These are phyloP conservation scores for Penicillium alfredii DNA, from an alignment of 495 filamentous ascomycete genomes.

Conservation along the genomic window DNA sequence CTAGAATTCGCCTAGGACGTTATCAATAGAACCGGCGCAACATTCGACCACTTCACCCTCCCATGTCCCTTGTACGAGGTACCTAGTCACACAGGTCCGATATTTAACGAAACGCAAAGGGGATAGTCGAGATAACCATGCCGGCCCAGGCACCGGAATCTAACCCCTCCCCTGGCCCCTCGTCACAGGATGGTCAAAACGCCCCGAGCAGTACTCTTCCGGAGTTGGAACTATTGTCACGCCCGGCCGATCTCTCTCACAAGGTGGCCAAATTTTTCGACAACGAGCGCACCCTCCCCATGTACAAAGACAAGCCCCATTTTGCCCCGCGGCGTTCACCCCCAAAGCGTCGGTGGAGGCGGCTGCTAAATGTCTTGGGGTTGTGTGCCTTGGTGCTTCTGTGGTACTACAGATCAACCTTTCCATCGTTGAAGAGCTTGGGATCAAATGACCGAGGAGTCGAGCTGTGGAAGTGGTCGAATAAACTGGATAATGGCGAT, in stretches of 20 bases:
- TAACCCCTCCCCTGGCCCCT: constrained; percentile 3
- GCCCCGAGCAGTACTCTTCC: too few species aligned
- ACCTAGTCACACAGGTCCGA: too few species aligned
- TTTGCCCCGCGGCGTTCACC: constrained; percentile 41
- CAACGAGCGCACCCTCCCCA: constrained; percentile 61
- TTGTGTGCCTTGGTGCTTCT: constrained; percentile 38
- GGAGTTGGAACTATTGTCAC: too few species aligned
- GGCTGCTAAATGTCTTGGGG: constrained; percentile 17
- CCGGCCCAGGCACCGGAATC: constrained; percentile 13
- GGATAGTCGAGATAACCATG: constrained; percentile 10
- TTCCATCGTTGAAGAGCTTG: constrained; percentile 8
- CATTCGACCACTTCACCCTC: too few species aligned
- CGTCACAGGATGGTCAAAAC: neutral
- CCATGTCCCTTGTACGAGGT: constrained; percentile 11
- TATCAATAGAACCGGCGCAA: too few species aligned
- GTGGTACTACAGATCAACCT: constrained; percentile 39
- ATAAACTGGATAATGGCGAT: constrained; percentile 27
- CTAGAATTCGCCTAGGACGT: too few species aligned
- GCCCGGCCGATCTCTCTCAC: too few species aligned
- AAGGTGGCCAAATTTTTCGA: constrained; percentile 50
- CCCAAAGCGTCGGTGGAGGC: constrained; percentile 27
- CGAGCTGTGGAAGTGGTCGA: constrained; percentile 40
- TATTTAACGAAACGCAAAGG: too few species aligned
- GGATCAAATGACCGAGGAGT: constrained; percentile 22
- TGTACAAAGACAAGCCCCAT: constrained; percentile 99